These are phyloP conservation scores for Entophlyctis helioformis DNA, from an alignment of 192 early-diverging fungal genomes.

Conservation along the genomic window DNA sequence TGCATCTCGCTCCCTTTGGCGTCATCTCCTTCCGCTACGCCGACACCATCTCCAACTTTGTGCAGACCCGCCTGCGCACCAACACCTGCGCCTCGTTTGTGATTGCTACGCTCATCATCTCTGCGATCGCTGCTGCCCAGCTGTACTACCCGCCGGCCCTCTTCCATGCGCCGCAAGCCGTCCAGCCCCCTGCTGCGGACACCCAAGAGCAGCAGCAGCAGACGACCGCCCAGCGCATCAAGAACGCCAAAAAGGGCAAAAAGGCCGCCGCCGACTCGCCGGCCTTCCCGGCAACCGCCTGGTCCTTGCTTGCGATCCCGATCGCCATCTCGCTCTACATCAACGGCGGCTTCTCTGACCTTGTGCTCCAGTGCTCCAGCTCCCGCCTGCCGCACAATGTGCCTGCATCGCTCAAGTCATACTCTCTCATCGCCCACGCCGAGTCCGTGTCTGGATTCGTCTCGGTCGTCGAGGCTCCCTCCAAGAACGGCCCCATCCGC, in stretches of 20 bases:
- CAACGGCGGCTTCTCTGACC: not conserved
- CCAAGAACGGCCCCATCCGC: constrained; percentile 41
- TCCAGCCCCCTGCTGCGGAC: too few species aligned
- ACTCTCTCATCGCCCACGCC: constrained; percentile 3
- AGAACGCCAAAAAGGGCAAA: not conserved
- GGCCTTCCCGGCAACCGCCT: not conserved
- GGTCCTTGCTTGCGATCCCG: not conserved
- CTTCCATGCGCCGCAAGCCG: too few species aligned
- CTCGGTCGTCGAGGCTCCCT: constrained; percentile 44
- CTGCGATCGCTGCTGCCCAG: too few species aligned
- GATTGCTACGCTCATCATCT: too few species aligned
- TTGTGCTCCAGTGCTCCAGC: not conserved
- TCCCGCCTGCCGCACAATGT: not conserved
- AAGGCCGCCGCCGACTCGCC: not conserved
- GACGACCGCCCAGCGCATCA: not conserved
- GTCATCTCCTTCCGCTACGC: too few species aligned
- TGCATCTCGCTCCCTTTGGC: too few species aligned
- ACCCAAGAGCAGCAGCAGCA: too few species aligned
- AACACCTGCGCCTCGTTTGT: too few species aligned
- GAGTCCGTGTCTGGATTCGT: constrained; percentile 77
- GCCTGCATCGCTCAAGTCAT: not conserved
- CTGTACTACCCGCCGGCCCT: too few species aligned
- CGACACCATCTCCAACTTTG: too few species aligned
- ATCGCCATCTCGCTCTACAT: not conserved
- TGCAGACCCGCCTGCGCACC: too few species aligned